Conservation (phyloP, 768 basidiomycete genomes). For the Mycena chlorophos region DNA sequence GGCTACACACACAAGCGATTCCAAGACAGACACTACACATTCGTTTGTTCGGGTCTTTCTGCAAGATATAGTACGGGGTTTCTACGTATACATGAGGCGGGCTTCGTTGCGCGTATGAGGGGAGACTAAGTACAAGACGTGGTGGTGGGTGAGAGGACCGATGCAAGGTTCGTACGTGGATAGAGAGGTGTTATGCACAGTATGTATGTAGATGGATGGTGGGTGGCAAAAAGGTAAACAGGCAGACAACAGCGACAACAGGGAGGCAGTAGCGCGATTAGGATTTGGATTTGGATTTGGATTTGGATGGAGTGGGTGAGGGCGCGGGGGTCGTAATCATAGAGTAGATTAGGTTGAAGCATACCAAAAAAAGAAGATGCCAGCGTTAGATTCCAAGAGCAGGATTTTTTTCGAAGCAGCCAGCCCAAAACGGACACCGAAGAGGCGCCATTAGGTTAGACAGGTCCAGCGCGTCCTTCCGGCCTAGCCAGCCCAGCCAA, state of each 20-base stretch:
- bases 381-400: background rate
- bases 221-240: no score
- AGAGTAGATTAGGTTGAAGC: slow-evolving; percentile 11
- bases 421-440: background rate
- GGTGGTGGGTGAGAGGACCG: background rate
- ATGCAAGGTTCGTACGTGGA: background rate
- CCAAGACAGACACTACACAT: no score
- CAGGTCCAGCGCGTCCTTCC: slow-evolving; percentile 3
- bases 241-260: background rate
- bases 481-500: background rate
- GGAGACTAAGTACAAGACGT: background rate
- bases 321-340: background rate
- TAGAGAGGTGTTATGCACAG: background rate
- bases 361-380: background rate
- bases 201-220: background rate
- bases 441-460: background rate
- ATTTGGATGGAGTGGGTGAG: no score
- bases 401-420: background rate
- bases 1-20: no score
- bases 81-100: background rate
- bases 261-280: slow-evolving; percentile 3
- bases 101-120: no score
- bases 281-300: no score
- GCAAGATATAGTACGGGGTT: background rate
- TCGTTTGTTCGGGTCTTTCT: no score